Evolutionary conservation across 108 stramenopile species (phyloP), one percentile per base, ranked within the genome.

Genomic region (Fragilaria crotonensis): DNA sequence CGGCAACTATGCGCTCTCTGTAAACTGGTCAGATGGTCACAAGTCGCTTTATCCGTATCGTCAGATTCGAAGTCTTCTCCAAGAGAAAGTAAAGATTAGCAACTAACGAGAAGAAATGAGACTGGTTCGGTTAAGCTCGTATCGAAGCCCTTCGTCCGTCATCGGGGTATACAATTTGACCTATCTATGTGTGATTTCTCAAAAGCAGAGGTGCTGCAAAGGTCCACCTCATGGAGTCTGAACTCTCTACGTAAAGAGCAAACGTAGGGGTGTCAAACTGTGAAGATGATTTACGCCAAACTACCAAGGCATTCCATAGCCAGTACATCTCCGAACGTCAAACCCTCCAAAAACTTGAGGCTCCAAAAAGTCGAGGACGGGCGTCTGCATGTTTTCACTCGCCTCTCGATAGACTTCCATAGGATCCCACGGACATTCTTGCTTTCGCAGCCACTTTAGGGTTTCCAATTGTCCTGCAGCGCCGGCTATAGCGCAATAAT

Each of bases 11-110:
- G 94, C 90, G n/a, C 60, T 87, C 46, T 79, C 80, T 23, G 80
- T 95, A 1, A 84, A 91, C 63, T 95, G 94, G 94, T 81, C 79
- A 9, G 94, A 95, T 68, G 94, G 90, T 4, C 94, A 95, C 68
- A 62, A 70, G 29, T 90, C 88, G 14, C 67, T 94, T 14, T 94
- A 88, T 66, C 93, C 93, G 0, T 90, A 88, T 60, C 70, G 80
- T 28, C 83, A 87, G 58, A 72, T 90, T 23, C 36, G 62, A 51
- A 22, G 66, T 4, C 30, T 56, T 29, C 1, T 33, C 1, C 30
- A 56, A 20, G 4, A 21, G 3, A 56, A 56, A 23, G 32, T n/a
- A n/a, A n/a, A n/a, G n/a, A n/a, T n/a, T n/a, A n/a, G n/a, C n/a
- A n/a, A n/a, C n/a, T n/a, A n/a, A n/a, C n/a, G n/a, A n/a, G n/a